Percentiles rank a stretch among this genome's conserved stretches.
Evolutionary conservation across 306 rosid genomes (phyloP).

Genomic region (Comarum palustre): DNA sequence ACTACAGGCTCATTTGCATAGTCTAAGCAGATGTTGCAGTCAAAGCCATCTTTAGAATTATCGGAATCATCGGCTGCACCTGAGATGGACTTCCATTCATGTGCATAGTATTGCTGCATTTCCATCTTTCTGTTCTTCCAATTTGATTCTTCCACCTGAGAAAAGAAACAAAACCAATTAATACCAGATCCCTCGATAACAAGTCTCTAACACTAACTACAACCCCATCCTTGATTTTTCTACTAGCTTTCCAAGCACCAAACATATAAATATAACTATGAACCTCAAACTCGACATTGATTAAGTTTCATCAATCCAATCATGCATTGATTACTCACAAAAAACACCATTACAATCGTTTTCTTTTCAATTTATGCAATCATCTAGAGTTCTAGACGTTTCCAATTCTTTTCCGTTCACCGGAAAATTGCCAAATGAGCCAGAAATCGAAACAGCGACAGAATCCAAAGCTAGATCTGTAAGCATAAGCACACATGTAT

Average conservation of each 20-base stretch:
- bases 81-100: conserved; percentile 49
- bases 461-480: conserved; percentile 12
- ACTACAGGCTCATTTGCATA: conserved; percentile 78
- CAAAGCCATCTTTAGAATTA: conserved; percentile 49
- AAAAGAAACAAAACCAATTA: conserved; percentile 24
- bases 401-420: neutral
- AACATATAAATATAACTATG: neutral
- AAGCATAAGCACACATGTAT: neutral
- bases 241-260: neutral
- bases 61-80: conserved; percentile 44
- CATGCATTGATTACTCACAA: neutral
- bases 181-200: neutral
- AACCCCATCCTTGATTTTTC: neutral
- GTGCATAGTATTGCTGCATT: conserved; percentile 44
- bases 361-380: neutral
- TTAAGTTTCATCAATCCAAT: neutral
- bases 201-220: neutral
- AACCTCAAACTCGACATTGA: neutral
- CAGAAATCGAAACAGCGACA: neutral
- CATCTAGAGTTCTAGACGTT: neutral
- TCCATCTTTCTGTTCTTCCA: conserved; percentile 48
- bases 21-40: conserved; percentile 93
- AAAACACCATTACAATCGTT: neutral
- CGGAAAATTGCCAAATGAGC: conserved; percentile 4
- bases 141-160: conserved; percentile 19